Conservation (phyloP, 768 basidiomycete genomes). For the Boletales sp. region DNA sequence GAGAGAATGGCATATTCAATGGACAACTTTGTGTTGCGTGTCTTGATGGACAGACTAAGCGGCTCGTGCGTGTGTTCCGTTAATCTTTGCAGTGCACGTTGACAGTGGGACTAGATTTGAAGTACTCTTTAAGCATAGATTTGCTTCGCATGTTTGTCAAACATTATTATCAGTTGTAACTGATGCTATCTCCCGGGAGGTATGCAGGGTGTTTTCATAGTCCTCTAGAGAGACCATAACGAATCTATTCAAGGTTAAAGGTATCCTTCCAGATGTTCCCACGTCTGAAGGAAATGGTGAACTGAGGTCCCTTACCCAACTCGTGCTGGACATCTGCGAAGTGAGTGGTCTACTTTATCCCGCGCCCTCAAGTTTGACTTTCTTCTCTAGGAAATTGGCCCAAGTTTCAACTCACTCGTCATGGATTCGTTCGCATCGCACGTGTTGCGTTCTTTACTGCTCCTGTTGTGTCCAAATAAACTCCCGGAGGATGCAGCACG, state of each 20-base stretch:
- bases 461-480: constrained; percentile 67
- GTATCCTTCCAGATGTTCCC: constrained; percentile 48
- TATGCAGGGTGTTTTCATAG: constrained; percentile 22
- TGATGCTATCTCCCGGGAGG: constrained; percentile 70
- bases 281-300: constrained; percentile 57
- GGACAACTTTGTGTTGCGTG: constrained; percentile 94
- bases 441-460: constrained; percentile 74
- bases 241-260: constrained; percentile 41
- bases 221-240: neutral
- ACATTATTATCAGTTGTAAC: constrained; percentile 71
- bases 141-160: constrained; percentile 95
- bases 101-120: constrained; percentile 47
- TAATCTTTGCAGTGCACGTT: constrained; percentile 3
- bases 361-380: constrained; percentile 12
- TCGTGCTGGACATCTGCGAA: constrained; percentile 62
- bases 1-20: constrained; percentile 91
- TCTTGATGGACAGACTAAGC: constrained; percentile 80
- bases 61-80: constrained; percentile 68
- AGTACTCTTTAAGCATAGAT: constrained; percentile 69
- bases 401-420: constrained; percentile 58
- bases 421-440: constrained; percentile 91
- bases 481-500: constrained; percentile 37
- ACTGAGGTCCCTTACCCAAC: constrained; percentile 58
- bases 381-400: constrained; percentile 60
- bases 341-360: constrained; percentile 35